phyloP scores from a whole-genome alignment of 2,329 filamentous ascomycete genomes.

The Biscogniauxia marginata region DNA sequence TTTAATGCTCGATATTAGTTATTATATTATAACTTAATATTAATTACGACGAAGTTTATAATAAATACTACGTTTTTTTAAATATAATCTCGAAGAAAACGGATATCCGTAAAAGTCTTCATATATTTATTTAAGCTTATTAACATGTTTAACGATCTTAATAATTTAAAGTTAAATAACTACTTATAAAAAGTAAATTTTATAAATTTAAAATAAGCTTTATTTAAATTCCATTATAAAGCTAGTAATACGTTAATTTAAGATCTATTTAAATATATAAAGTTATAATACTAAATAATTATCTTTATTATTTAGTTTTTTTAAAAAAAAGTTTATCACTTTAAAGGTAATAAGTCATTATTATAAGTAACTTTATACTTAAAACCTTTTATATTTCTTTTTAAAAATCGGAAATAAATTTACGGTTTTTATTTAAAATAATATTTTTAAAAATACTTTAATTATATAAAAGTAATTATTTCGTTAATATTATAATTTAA shows the following conservation, averaged over 20 bases:
- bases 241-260: no score
- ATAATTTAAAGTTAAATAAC: conserved; percentile 1
- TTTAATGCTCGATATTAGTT: neutral
- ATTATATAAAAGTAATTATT: neutral
- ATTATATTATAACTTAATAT: neutral
- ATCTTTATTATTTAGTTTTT: no score
- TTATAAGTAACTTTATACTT: neutral
- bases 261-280: no score
- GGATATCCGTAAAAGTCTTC: neutral
- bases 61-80: neutral
- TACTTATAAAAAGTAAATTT: no score
- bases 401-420: neutral
- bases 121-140: neutral
- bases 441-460: neutral
- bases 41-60: conserved; percentile 1
- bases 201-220: conserved; percentile 1
- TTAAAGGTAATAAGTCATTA: neutral
- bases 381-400: neutral
- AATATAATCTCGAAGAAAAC: neutral
- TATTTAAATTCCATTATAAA: neutral
- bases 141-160: neutral
- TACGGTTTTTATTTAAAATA: neutral
- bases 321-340: no score
- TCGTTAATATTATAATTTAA: neutral
- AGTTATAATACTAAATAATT: no score